phyloP scores from a whole-genome alignment of 2,329 filamentous ascomycete species.

The Fusarium sp. region DNA sequence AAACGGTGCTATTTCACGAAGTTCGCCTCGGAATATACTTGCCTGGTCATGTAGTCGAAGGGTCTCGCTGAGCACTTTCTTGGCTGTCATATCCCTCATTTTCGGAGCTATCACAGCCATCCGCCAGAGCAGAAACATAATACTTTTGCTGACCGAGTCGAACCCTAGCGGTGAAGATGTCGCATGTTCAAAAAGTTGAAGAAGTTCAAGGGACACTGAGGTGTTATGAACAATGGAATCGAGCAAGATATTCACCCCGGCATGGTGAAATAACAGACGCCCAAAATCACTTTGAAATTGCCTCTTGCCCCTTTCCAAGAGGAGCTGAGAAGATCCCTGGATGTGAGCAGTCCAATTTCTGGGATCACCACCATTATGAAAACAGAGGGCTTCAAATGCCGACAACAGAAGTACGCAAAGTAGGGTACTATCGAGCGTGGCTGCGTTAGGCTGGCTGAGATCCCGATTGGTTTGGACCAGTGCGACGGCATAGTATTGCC shows the following conservation, averaged over 20 bases:
- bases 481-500: conserved; percentile 1
- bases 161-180: background rate
- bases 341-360: conserved; percentile 1
- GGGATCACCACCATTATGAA: background rate
- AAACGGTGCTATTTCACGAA: background rate
- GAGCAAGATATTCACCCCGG: conserved; percentile 2
- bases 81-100: background rate
- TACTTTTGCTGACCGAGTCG: background rate
- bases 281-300: background rate
- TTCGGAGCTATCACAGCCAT: background rate
- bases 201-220: background rate
- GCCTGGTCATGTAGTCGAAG: background rate
- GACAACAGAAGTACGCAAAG: conserved; percentile 4
- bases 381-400: conserved; percentile 2
- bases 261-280: background rate
- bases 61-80: fast-evolving
- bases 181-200: background rate
- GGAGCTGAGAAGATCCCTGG: conserved; percentile 7
- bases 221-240: background rate
- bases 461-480: background rate
- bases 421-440: background rate
- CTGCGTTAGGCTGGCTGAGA: background rate
- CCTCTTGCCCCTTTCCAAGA: background rate
- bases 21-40: background rate
- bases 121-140: background rate